phyloP scores from a whole-genome alignment of 208 protist species.

The Leishmania tarentolae region DNA sequence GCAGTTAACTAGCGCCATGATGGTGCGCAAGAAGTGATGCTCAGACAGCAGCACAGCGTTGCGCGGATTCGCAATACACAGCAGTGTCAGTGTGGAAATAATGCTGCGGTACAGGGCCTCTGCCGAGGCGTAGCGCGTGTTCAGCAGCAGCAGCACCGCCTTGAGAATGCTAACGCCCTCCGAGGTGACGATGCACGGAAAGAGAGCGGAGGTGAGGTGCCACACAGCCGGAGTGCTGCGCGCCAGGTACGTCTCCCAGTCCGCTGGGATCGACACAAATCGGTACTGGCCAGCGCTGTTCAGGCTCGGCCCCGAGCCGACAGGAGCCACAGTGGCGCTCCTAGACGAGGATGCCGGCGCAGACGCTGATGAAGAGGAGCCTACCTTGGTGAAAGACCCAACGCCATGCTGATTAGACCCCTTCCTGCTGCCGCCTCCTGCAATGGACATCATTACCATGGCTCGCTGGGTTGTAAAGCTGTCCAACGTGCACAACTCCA shows the following conservation, averaged over 20 bases:
- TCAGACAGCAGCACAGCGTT: conserved; percentile 59
- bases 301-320: neutral
- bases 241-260: conserved; percentile 72
- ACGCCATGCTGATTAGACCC: neutral
- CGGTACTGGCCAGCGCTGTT: conserved; percentile 20
- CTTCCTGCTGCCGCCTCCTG: neutral
- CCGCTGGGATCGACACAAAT: conserved; percentile 58
- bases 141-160: conserved; percentile 53
- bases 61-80: conserved; percentile 69
- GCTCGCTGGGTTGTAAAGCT: conserved; percentile 70
- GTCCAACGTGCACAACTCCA: conserved; percentile 68
- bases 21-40: conserved; percentile 46
- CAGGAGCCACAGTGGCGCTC: neutral
- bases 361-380: neutral
- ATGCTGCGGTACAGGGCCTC: conserved; percentile 73
- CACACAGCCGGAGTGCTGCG: conserved; percentile 53
- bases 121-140: conserved; percentile 43
- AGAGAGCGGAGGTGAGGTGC: conserved; percentile 64
- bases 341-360: neutral
- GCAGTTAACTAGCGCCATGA: conserved; percentile 65
- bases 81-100: conserved; percentile 63
- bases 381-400: neutral
- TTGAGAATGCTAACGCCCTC: conserved; percentile 47
- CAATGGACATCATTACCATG: conserved; percentile 25
- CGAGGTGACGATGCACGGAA: conserved; percentile 46